Evolutionary conservation across 345 rosid species (phyloP), one percentile per base, ranked within the genome.

Genomic region (Hibiscus syriacus): DNA sequence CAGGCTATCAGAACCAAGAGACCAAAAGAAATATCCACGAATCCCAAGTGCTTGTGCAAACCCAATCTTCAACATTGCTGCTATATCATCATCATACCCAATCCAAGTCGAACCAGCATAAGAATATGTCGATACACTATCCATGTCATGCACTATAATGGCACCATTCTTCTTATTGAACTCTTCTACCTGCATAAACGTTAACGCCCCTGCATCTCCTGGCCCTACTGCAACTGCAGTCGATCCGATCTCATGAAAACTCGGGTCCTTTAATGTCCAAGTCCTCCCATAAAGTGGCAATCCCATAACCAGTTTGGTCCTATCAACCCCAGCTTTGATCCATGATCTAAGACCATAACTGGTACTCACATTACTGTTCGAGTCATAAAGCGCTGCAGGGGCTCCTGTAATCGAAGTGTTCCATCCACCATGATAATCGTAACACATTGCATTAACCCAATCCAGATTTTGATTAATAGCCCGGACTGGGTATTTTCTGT

Each of bases 21-120:
- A 87, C 87, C 89, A 87, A 58, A 87, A 83, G 81, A 87, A 87
- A 45, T 82, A 86, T 14, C 92, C 92, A 10, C 92, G 80, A 66
- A 87, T 84, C 59, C 87, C 69, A 32, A 69, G 82, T 13, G 79
- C 81, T 54, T 77, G 78, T 16, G 89, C 89, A 26, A 68, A 81
- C 39, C 64, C 66, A 12, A 87, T 17, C 66, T 87, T 87, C 1
- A 55, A 36, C 2, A 76, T 72, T 0, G 80, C 30, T 2, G 87
- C 74, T 3, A 25, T 17, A 2, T 58, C 50, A 3, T 73, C 81
- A 46, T 87, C 89, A 3, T 82, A 84, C 1, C 86, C 80, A 25
- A 84, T 46, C 89, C 86, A 84, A 0, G 74, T 5, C 26, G 75
- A 25, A 25, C 80, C 80, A 0, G 30, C 73, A 26, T 57, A 81